Conservation (phyloP, 495 filamentous ascomycete genomes). For the Penicillium antarcticum region DNA sequence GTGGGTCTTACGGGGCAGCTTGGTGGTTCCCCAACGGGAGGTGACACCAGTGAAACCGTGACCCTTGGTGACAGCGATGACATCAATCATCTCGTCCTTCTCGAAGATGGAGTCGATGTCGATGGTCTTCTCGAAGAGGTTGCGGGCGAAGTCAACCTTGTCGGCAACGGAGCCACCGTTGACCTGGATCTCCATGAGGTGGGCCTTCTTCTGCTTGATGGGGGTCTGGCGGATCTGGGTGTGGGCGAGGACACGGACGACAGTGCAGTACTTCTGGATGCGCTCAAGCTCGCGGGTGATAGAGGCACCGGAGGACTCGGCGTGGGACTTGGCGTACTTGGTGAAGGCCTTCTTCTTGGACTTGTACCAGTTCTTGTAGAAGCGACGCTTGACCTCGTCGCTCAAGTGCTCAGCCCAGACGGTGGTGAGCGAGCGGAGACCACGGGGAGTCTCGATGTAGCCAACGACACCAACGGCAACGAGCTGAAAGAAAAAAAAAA, state of each 20-base stretch:
- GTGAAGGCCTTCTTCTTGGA: slow-evolving; percentile 99
- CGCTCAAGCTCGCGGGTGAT: slow-evolving; percentile 97
- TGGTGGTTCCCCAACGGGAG: slow-evolving; percentile 98
- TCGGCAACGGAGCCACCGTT: slow-evolving; percentile 93
- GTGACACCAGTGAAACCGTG: slow-evolving; percentile 98
- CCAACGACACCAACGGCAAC: slow-evolving; percentile 98
- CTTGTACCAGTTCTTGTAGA: slow-evolving; percentile 99
- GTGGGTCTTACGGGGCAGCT: slow-evolving; percentile 99
- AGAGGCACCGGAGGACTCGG: slow-evolving; percentile 80
- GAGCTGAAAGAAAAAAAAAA: slow-evolving; percentile 59
- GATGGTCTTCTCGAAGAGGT: slow-evolving; percentile 97
- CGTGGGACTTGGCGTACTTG: slow-evolving; percentile 99
- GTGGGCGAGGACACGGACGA: slow-evolving; percentile 98
- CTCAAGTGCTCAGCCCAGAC: slow-evolving; percentile 99
- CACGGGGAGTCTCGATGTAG: slow-evolving; percentile 99
- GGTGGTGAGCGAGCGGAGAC: slow-evolving; percentile 98
- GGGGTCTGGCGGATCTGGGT: slow-evolving; percentile 99
- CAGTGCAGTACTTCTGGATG: slow-evolving; percentile 99
- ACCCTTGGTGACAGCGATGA: slow-evolving; percentile 99
- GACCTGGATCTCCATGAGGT: slow-evolving; percentile 99
- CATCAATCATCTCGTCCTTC: slow-evolving; percentile 99
- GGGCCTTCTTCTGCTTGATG: slow-evolving; percentile 99
- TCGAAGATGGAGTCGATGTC: slow-evolving; percentile 94
- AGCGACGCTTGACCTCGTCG: slow-evolving; percentile 98
- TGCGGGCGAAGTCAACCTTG: slow-evolving; percentile 94